Conservation (phyloP, 208 protist species). For the Acanthamoeba culbertsoni region DNA sequence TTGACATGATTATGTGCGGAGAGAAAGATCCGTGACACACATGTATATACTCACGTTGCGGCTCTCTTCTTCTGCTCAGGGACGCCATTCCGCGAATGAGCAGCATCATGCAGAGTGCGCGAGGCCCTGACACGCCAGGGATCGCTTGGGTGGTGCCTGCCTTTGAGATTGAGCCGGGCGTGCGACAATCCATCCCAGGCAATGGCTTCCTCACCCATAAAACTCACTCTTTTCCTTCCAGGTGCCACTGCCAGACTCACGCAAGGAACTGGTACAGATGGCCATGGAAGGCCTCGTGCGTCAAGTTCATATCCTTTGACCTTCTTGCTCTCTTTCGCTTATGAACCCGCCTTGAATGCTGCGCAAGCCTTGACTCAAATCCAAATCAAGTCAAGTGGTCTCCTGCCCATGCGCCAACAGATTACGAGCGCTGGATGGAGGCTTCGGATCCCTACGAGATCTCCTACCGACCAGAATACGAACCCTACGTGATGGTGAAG, state of each 20-base stretch:
- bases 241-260: not conserved
- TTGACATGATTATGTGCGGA: not conserved
- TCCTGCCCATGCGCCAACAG: not conserved
- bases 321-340: too few relatives aligned
- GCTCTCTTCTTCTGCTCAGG: not conserved
- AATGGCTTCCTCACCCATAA: not conserved
- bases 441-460: not conserved
- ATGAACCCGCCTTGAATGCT: too few relatives aligned
- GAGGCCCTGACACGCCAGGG: not conserved
- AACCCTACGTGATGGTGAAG: conserved; percentile 2
- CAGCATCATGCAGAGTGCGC: not conserved
- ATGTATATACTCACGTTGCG: not conserved
- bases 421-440: not conserved
- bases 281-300: not conserved
- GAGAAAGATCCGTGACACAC: not conserved
- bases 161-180: not conserved
- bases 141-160: not conserved
- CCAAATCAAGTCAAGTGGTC: conserved; percentile 10
- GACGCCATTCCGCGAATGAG: not conserved
- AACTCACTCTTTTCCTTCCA: not conserved
- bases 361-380: too few relatives aligned
- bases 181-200: not conserved
- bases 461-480: not conserved
- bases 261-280: not conserved
- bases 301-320: not conserved